Conservation (phyloP, 1,139 yeast genomes). For the Eremothecium cymbalariae region DNA sequence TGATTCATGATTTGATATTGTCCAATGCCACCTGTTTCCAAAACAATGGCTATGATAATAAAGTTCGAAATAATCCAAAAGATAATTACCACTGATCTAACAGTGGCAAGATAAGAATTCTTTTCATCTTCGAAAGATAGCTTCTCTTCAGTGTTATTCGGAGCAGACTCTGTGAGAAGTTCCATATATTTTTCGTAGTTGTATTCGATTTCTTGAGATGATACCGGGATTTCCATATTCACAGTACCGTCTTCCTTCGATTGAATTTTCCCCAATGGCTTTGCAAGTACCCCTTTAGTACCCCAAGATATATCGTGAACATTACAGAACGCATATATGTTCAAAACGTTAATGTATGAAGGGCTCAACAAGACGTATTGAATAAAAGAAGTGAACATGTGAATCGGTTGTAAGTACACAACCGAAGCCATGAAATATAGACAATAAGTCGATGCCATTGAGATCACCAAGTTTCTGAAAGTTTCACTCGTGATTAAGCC, state of each 20-base stretch:
- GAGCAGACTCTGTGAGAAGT: conserved; percentile 43
- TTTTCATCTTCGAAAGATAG: conserved; percentile 47
- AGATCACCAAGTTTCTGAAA: conserved; percentile 80
- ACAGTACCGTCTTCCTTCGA: conserved; percentile 68
- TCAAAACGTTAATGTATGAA: conserved; percentile 77
- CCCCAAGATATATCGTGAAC: conserved; percentile 99
- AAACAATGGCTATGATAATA: conserved; percentile 59
- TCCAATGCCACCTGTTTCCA: conserved; percentile 52
- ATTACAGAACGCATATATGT: conserved; percentile 89
- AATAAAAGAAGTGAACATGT: conserved; percentile 73
- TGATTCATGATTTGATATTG: conserved; percentile 26
- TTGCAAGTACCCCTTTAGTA: conserved; percentile 78
- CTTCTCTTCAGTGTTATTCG: conserved; percentile 35
- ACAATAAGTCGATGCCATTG: conserved; percentile 75
- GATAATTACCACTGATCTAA: conserved; percentile 73
- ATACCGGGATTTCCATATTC: conserved; percentile 64
- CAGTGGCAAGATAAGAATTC: conserved; percentile 64
- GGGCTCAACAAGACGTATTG: conserved; percentile 86
- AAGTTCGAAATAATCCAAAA: conserved; percentile 75
- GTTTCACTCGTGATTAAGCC: conserved; percentile 44
- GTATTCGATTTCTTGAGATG: conserved; percentile 51
- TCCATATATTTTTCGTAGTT: conserved; percentile 55
- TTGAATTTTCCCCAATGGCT: conserved; percentile 55
- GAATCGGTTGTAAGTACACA: conserved; percentile 91
- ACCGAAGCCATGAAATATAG: conserved; percentile 73